Conservation (phyloP, 2,329 filamentous ascomycete species). For the Stagonosporopsis vannaccii region DNA sequence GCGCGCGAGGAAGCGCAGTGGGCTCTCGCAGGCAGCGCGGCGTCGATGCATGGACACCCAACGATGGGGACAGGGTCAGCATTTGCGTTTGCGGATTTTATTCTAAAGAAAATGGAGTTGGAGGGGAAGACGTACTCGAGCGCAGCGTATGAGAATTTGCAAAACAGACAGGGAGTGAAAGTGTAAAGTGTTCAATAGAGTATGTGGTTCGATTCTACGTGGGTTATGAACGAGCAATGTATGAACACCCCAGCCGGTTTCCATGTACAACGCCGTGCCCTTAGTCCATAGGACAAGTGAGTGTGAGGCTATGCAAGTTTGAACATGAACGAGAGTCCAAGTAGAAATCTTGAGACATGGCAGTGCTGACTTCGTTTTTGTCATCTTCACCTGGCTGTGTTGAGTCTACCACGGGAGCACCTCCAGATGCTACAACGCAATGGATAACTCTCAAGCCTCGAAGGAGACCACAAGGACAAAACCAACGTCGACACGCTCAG, state of each 20-base stretch:
- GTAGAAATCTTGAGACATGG: neutral
- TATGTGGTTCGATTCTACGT: neutral
- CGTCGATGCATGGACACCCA: conserved; percentile 5
- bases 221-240: neutral
- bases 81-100: conserved; percentile 7
- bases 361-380: neutral
- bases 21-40: conserved; percentile 8
- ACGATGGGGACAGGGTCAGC: conserved; percentile 7
- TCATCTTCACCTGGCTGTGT: conserved; percentile 27
- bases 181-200: neutral
- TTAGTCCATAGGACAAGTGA: conserved; percentile 17
- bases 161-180: neutral
- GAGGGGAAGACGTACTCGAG: conserved; percentile 5
- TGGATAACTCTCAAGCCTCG: conserved; percentile 28
- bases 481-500: neutral
- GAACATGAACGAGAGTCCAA: neutral
- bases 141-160: neutral
- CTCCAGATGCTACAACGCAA: conserved; percentile 28
- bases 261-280: conserved; percentile 11
- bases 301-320: conserved; percentile 1
- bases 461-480: conserved; percentile 1
- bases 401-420: conserved; percentile 27
- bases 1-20: conserved; percentile 8
- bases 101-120: neutral
- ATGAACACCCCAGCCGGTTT: neutral